phyloP scores from a whole-genome alignment of 202 grass and related monocot genomes.

The Carex arenaria region DNA sequence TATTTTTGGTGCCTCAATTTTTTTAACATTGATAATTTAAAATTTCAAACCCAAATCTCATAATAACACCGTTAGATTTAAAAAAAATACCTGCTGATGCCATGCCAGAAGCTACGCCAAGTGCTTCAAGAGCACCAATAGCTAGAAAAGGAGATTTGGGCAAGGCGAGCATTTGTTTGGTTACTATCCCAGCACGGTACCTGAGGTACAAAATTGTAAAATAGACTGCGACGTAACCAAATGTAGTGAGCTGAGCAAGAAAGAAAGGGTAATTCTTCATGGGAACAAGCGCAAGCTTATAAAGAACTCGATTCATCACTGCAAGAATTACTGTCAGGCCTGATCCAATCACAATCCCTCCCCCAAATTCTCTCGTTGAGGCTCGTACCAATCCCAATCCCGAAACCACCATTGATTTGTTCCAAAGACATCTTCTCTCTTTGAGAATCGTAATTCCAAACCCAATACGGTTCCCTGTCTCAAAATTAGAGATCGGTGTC shows the following conservation, averaged over 20 bases:
- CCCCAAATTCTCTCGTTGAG: background rate
- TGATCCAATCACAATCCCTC: slow-evolving; percentile 38
- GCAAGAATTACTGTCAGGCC: slow-evolving; percentile 46
- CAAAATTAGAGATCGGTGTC: background rate
- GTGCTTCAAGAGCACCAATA: slow-evolving; percentile 69
- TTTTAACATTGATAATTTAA: no score
- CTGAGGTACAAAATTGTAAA: slow-evolving; percentile 65
- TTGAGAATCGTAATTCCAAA: background rate
- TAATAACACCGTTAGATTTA: no score
- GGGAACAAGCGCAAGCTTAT: slow-evolving; percentile 85
- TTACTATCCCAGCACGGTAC: slow-evolving; percentile 56
- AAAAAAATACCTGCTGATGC: slow-evolving; percentile 67
- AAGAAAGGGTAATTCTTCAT: slow-evolving; percentile 90
- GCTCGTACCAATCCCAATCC: background rate
- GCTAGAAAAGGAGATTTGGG: slow-evolving; percentile 67
- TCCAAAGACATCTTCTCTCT: background rate
- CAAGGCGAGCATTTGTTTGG: slow-evolving; percentile 74
- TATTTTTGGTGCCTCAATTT: no score
- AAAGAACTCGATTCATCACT: slow-evolving; percentile 87
- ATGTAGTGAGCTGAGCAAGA: slow-evolving; percentile 71
- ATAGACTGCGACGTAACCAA: slow-evolving; percentile 78
- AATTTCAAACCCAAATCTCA: no score
- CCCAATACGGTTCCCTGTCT: background rate
- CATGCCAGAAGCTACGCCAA: slow-evolving; percentile 88
- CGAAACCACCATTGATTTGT: background rate